These are phyloP conservation scores for Vitis hybrid DNA, from an alignment of 177 flowering plant genomes.

Conservation along the genomic window DNA sequence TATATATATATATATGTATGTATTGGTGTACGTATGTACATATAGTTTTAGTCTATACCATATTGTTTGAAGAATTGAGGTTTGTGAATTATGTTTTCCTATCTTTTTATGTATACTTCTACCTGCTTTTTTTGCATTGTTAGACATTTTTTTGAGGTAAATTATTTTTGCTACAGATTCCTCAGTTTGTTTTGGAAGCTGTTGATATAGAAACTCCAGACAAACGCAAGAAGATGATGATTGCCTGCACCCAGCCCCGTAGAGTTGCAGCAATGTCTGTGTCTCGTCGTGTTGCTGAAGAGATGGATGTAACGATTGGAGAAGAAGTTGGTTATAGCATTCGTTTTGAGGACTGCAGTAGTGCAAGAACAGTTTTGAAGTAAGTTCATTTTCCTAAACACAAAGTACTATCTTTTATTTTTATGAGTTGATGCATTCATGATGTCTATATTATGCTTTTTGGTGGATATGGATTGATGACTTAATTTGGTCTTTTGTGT, in stretches of 20 bases:
- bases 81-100: too few relatives aligned
- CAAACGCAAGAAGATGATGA: slow-evolving; percentile 68
- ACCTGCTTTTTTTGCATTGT: not conserved
- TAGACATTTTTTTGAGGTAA: not conserved
- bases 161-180: slow-evolving; percentile 57
- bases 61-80: too few relatives aligned
- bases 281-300: slow-evolving; percentile 92
- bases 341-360: slow-evolving; percentile 91
- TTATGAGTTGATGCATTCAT: not conserved
- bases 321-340: slow-evolving; percentile 98
- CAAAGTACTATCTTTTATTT: not conserved
- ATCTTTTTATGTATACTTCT: too few relatives aligned
- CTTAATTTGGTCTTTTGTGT: not conserved
- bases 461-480: not conserved
- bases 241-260: slow-evolving; percentile 92
- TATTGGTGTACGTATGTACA: too few relatives aligned
- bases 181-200: slow-evolving; percentile 91
- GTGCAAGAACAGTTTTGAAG: slow-evolving; percentile 87
- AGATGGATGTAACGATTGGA: slow-evolving; percentile 91
- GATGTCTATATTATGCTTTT: not conserved
- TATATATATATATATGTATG: too few relatives aligned
- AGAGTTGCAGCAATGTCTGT: slow-evolving; percentile 99
- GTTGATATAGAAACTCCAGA: slow-evolving; percentile 55
- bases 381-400: slow-evolving; percentile 21
- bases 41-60: too few relatives aligned